A percentile compares a stretch with the other conserved stretches of the same genome.
Evolutionary conservation across 2,329 filamentous ascomycete genomes (phyloP).

Genomic region (Plectosphaerella plurivora): DNA sequence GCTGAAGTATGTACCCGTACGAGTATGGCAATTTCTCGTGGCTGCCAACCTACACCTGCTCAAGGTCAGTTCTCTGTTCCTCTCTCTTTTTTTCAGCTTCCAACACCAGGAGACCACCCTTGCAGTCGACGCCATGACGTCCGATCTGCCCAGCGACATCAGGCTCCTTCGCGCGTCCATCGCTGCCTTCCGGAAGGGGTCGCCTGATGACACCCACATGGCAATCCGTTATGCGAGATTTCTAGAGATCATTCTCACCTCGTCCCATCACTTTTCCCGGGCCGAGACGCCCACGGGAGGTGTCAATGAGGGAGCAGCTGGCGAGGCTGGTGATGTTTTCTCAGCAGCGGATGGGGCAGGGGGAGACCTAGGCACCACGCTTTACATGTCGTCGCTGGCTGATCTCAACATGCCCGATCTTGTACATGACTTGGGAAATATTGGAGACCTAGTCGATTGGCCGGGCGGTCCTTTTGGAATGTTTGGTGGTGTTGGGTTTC

Average conservation of each 20-base stretch:
- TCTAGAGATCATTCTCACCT: neutral
- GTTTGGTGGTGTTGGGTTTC: too few relatives aligned
- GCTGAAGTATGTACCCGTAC: neutral
- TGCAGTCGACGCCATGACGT: neutral
- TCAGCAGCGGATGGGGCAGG: too few relatives aligned
- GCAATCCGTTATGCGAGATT: neutral
- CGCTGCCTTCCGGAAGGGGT: neutral
- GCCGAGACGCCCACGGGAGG: neutral
- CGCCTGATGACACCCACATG: slow-evolving; percentile 2
- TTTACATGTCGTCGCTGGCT: neutral
- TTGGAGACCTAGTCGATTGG: neutral
- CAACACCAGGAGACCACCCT: neutral
- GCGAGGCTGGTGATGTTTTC: too few relatives aligned
- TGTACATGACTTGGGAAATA: neutral
- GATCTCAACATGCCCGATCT: neutral
- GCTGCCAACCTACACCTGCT: neutral
- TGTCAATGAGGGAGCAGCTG: too few relatives aligned
- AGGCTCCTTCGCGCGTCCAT: neutral
- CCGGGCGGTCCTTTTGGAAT: neutral
- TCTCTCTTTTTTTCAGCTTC: neutral
- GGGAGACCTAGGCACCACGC: too few relatives aligned
- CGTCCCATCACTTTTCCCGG: neutral
- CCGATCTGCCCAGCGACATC: neutral
- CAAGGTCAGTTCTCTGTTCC: neutral
- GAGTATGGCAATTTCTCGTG: neutral